Conservation (phyloP, 1,139 yeast genomes). For the Blastobotrys indianensis region DNA sequence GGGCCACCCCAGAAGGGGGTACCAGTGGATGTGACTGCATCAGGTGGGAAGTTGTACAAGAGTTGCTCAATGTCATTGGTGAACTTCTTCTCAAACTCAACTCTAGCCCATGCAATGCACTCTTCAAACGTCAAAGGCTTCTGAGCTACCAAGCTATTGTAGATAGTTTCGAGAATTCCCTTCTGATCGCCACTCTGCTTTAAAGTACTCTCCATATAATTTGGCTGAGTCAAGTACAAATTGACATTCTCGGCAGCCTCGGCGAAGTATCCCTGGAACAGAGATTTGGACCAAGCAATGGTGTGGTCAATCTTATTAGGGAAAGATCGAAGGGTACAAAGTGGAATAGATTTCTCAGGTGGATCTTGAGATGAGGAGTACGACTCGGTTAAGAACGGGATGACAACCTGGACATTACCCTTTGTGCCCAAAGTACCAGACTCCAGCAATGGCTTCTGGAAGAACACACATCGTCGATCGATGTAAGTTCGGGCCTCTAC, state of each 20-base stretch:
- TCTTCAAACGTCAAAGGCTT: constrained; percentile 90
- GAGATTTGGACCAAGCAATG: constrained; percentile 96
- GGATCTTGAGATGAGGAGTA: constrained; percentile 97
- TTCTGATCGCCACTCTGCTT: constrained; percentile 91
- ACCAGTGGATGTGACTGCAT: constrained; percentile 85
- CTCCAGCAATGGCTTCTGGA: constrained; percentile 84
- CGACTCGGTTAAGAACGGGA: constrained; percentile 89
- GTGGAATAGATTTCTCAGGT: constrained; percentile 94
- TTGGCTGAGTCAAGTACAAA: constrained; percentile 83
- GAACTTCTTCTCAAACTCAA: constrained; percentile 79
- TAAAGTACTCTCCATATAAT: constrained; percentile 83
- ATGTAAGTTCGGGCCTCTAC: constrained; percentile 97
- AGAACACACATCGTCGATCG: constrained; percentile 93
- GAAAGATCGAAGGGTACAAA: constrained; percentile 94
- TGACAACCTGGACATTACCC: constrained; percentile 95
- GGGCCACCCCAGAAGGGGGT: constrained; percentile 98
- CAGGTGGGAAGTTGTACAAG: constrained; percentile 88
- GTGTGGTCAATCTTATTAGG: constrained; percentile 98
- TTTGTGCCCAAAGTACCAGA: constrained; percentile 97
- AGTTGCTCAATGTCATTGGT: constrained; percentile 83
- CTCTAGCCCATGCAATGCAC: constrained; percentile 92
- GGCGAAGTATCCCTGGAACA: constrained; percentile 88
- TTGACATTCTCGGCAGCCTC: constrained; percentile 93
- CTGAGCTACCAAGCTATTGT: constrained; percentile 59
- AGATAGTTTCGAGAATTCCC: constrained; percentile 73